Evolutionary conservation across 2,329 filamentous ascomycete genomes (phyloP), one percentile per base, ranked within the genome.

Genomic region (Lachnellula hyalina): DNA sequence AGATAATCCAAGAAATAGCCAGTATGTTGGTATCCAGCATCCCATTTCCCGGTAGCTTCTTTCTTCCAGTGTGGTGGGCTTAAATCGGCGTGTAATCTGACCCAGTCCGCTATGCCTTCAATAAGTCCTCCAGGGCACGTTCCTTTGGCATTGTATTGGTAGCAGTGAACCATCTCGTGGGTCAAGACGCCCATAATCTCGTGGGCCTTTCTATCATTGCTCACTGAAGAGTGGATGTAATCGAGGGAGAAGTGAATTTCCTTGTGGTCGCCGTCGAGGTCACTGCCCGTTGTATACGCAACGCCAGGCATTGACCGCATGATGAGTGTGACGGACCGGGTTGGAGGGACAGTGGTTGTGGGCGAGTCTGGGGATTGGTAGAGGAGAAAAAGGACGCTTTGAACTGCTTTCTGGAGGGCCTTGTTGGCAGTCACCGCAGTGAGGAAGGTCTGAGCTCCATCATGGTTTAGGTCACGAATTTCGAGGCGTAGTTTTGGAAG

Each of bases 131-230:
- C 86, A 0, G 87, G 87, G 44, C 83, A 82, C 4, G 74, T 74
- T 1, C 77, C 78, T 19, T 64, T 74, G 2, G 78, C 87, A 63
- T 90, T 86, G 72, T 89, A 87, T 71, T 97, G 93, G 73, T 88
- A 95, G 73, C 91, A 96, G 74, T 97, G 94, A 14, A 97, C 93
- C 58, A 96, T 85, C 73, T 97, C 93, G 69, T 97, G 93, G 1
- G 88, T 87, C 19, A 97, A 71, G 0, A 97, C 91, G 41, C 94
- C 94, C 17, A 82, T 74, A 56, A 96, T 83, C 73, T 97, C 90
- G 40, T 78, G 65, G 12, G 73, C 72, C 48, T 78, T 77, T 11
- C 72, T 63, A 0, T 70, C 48, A 0, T 77, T 64, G 35, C 65
- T 53, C 59, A 83, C 75, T 46, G 68, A 63, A 44, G 72, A 65